phyloP scores from a whole-genome alignment of 306 rosid species.

The Vicia villosa region DNA sequence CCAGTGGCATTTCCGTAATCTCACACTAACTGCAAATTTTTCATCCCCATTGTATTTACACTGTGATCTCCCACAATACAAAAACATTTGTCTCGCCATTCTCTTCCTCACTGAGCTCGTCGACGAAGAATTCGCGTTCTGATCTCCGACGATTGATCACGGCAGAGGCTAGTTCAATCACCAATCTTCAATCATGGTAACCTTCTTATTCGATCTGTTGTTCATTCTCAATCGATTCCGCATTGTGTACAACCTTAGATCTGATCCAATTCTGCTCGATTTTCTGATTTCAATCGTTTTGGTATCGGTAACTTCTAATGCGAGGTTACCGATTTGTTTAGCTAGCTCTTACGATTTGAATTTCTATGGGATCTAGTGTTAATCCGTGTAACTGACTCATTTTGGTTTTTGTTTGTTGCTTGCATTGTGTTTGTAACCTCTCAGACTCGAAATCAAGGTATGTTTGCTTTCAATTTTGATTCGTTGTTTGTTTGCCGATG shows the following conservation, averaged over 20 bases:
- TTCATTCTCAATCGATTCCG: conserved; percentile 23
- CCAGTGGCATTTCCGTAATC: too few species aligned
- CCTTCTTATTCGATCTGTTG: conserved; percentile 40
- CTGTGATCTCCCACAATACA: too few species aligned
- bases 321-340: conserved; percentile 32
- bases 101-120: too few species aligned
- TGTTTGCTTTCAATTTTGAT: neutral
- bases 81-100: too few species aligned
- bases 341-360: conserved; percentile 27
- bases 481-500: too few species aligned
- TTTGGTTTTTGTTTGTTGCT: conserved; percentile 34
- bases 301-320: conserved; percentile 17
- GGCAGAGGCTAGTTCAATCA: conserved; percentile 36
- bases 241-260: conserved; percentile 58
- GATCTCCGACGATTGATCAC: conserved; percentile 42
- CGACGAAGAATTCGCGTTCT: too few species aligned
- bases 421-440: conserved; percentile 76
- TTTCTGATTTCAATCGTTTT: conserved; percentile 32
- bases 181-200: conserved; percentile 72
- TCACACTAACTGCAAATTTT: too few species aligned
- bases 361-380: conserved; percentile 58
- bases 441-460: conserved; percentile 99
- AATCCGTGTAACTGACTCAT: conserved; percentile 45
- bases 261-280: conserved; percentile 55
- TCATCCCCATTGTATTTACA: too few species aligned